These are phyloP conservation scores for Pseudonitzschia multiseries DNA, from an alignment of 108 stramenopile genomes.

Conservation along the genomic window DNA sequence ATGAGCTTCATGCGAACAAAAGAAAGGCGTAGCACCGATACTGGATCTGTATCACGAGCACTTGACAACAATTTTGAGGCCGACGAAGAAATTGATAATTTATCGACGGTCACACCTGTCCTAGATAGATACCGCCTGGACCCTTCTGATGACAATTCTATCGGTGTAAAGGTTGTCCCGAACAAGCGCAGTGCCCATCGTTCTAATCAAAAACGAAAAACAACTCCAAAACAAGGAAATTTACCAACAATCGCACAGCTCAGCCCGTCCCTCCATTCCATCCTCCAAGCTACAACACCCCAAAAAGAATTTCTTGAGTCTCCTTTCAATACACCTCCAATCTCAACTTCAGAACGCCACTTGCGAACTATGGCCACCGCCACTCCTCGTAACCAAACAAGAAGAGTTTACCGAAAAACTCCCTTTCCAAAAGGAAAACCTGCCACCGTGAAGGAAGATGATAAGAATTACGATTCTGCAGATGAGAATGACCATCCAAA, in stretches of 20 bases:
- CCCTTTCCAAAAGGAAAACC: constrained; percentile 33
- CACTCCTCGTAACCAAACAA: constrained; percentile 15
- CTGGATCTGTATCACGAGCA: constrained; percentile 2
- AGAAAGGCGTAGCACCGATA: background rate
- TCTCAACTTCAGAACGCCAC: constrained; percentile 6
- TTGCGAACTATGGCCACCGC: background rate
- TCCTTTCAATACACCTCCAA: constrained; percentile 5
- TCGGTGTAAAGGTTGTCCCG: constrained; percentile 53
- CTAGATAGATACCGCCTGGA: constrained; percentile 51
- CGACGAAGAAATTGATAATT: constrained; percentile 32
- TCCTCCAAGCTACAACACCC: constrained; percentile 11
- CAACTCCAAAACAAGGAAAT: background rate
- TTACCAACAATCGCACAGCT: constrained; percentile 11
- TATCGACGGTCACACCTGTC: constrained; percentile 39
- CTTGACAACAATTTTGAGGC: background rate
- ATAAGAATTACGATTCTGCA: background rate
- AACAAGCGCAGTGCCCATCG: constrained; percentile 35
- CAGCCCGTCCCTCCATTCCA: constrained; percentile 3
- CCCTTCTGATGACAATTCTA: constrained; percentile 33
- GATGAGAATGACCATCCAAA: constrained; percentile 42
- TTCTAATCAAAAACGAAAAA: constrained; percentile 6
- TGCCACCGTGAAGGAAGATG: constrained; percentile 3
- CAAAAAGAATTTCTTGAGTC: constrained; percentile 3
- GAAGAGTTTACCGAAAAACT: constrained; percentile 38
- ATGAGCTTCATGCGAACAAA: background rate